Evolutionary conservation across 495 filamentous ascomycete species (phyloP), one percentile per base, ranked within the genome.

Genomic region (Penicillium maclennaniae): DNA sequence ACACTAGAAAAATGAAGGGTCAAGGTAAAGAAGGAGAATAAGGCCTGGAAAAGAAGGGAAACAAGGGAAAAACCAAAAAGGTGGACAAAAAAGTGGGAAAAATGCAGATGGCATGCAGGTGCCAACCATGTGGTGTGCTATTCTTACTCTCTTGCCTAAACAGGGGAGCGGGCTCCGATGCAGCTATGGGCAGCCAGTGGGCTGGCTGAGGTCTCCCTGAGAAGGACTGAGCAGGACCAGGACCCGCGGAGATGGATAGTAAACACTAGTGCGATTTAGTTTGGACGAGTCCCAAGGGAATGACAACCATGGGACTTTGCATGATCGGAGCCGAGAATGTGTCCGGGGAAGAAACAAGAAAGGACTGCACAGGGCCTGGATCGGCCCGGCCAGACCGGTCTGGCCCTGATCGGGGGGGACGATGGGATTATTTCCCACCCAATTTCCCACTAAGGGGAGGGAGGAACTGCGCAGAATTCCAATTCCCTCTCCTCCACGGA

Each of bases 91-190:
- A 39, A 7, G 20, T 25, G 36, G 20, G 31, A 54, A 46, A 45
- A 47, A 45, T 10, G 25, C 50, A 36, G 41, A 62, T 62, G 62
- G 59, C 58, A 58, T 65, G 69, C 70, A 71, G 68, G 58, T 73
- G 69, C 69, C 67, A 73, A 71, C 67, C 69, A 73, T 70, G 67
- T 67, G 67, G 70, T 56, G 44, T 56, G 47, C 54, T 56, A 51
- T 56, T 56, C 48, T 51, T 48, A 41, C 48, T 31, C 46, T 48
- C 46, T 48, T 36, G 21, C 42, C 45, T 54, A 46, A 46, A 36
- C 10, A 10, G 28, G 44, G 38, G 38, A 19, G 38, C 16, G 19
- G 19, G n/a, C 16, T 16, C 38, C 38, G 38, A 20, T 17, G 19
- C n/a, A 20, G 38, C 16, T 40, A 17, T 19, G 15, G 37, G 17